These are phyloP conservation scores for Spinellus fusiger DNA, from an alignment of 192 early-diverging fungal species.

Conservation along the genomic window DNA sequence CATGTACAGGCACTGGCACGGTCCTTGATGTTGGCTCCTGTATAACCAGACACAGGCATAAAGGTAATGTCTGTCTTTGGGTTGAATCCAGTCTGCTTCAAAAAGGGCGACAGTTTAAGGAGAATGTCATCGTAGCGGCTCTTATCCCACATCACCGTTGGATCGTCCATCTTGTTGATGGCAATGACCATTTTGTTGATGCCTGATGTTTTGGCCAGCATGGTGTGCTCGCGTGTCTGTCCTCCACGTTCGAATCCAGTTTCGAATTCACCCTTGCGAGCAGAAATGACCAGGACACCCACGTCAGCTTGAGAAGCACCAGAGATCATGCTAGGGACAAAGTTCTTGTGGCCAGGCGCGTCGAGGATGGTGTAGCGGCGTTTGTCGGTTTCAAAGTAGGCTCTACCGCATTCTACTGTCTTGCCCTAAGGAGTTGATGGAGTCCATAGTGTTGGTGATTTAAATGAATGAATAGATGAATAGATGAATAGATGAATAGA, in stretches of 20 bases:
- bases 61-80: conserved; percentile 80
- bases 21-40: conserved; percentile 96
- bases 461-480: no score
- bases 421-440: conserved; percentile 59
- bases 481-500: no score
- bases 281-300: conserved; percentile 92
- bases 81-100: conserved; percentile 87
- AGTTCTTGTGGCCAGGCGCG: conserved; percentile 98
- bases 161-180: conserved; percentile 99
- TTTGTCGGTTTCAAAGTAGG: conserved; percentile 93
- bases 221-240: conserved; percentile 97
- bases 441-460: no score
- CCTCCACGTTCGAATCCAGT: conserved; percentile 99
- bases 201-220: conserved; percentile 95
- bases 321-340: conserved; percentile 95
- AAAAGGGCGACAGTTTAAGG: conserved; percentile 81
- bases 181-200: conserved; percentile 89
- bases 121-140: conserved; percentile 88
- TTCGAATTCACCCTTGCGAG: conserved; percentile 98
- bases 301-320: conserved; percentile 97
- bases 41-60: conserved; percentile 94
- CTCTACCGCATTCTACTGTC: conserved; percentile 97
- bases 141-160: conserved; percentile 91
- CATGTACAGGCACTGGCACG: conserved; percentile 56
- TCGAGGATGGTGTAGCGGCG: conserved; percentile 96